Conservation (phyloP, 768 basidiomycete genomes). For the Grammothele lineata region DNA sequence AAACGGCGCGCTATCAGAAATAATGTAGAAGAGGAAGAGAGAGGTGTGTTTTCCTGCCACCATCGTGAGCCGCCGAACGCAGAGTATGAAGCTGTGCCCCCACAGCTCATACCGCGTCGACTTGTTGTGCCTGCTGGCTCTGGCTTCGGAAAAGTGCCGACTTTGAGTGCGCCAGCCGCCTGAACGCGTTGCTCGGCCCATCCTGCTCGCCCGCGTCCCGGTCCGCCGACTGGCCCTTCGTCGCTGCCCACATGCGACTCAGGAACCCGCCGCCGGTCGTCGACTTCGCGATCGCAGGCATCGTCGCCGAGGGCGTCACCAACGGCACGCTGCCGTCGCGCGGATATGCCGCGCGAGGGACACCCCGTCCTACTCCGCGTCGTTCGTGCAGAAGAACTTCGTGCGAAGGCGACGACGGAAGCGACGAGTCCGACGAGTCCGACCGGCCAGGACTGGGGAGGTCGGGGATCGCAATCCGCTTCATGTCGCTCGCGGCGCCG, state of each 20-base stretch:
- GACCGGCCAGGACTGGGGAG: conserved; percentile 3
- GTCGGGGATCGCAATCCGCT: conserved; percentile 9
- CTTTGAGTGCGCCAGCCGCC: conserved; percentile 41
- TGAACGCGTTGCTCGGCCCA: conserved; percentile 30
- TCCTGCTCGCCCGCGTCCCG: conserved; percentile 19
- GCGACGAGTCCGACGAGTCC: conserved; percentile 16
- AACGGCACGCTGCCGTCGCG: background rate
- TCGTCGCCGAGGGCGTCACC: conserved; percentile 15
- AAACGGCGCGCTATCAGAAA: background rate
- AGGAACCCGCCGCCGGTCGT: conserved; percentile 46
- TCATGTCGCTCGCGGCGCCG: conserved; percentile 13
- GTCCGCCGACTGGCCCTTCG: conserved; percentile 28
- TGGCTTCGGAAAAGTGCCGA: conserved; percentile 39
- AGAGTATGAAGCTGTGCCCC: background rate
- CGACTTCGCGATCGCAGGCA: conserved; percentile 18
- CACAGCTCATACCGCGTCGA: conserved; percentile 3
- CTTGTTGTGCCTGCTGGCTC: conserved; percentile 1
- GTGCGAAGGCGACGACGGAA: conserved; percentile 31
- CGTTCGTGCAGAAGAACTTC: conserved; percentile 9
- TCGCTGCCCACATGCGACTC: conserved; percentile 72
- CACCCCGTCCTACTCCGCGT: conserved; percentile 20
- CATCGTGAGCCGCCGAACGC: conserved; percentile 7
- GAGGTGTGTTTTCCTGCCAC: conserved; percentile 6
- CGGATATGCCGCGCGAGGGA: conserved; percentile 22
- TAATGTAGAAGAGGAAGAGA: background rate